Percentiles rank a stretch among this genome's conserved stretches.
Evolutionary conservation across 2,329 filamentous ascomycete species (phyloP).

Genomic region (Penicillium paneum): DNA sequence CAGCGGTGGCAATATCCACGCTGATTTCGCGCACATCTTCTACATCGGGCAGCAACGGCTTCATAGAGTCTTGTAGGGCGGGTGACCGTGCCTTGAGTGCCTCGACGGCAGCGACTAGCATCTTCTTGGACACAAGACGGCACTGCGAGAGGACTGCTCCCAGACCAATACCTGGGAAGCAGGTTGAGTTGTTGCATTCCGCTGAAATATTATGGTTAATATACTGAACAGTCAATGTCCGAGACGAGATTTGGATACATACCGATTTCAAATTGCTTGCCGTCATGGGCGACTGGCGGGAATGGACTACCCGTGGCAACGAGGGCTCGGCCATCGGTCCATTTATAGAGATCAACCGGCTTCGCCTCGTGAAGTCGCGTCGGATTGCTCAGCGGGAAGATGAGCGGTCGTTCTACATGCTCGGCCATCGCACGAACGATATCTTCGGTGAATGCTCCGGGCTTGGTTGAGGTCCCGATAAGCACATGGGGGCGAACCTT

Average conservation of each 20-base stretch:
- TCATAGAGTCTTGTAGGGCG: slow-evolving; percentile 61
- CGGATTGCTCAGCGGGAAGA: slow-evolving; percentile 81
- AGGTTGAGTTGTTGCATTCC: slow-evolving; percentile 85
- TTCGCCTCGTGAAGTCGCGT: slow-evolving; percentile 79
- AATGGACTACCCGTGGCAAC: slow-evolving; percentile 85
- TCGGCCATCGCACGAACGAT: slow-evolving; percentile 72
- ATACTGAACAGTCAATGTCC: background rate
- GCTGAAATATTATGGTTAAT: slow-evolving; percentile 43
- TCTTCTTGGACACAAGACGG: slow-evolving; percentile 65
- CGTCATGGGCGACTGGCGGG: slow-evolving; percentile 62
- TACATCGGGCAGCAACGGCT: slow-evolving; percentile 73
- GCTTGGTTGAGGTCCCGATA: slow-evolving; percentile 78
- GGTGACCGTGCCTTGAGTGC: slow-evolving; percentile 70
- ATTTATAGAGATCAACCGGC: slow-evolving; percentile 70
- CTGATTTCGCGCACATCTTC: slow-evolving; percentile 71
- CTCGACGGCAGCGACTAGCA: slow-evolving; percentile 77
- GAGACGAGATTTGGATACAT: slow-evolving; percentile 16
- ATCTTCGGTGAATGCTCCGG: slow-evolving; percentile 71
- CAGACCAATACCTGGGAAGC: slow-evolving; percentile 82
- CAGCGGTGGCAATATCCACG: slow-evolving; percentile 70
- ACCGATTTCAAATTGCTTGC: slow-evolving; percentile 55
- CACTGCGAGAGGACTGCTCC: slow-evolving; percentile 70
- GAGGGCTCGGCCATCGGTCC: slow-evolving; percentile 74
- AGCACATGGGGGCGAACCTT: slow-evolving; percentile 74
- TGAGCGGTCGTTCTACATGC: slow-evolving; percentile 68